Evolutionary conservation across 345 rosid species (phyloP), one percentile per base, ranked within the genome.

Genomic region (Clarkia xantiana): DNA sequence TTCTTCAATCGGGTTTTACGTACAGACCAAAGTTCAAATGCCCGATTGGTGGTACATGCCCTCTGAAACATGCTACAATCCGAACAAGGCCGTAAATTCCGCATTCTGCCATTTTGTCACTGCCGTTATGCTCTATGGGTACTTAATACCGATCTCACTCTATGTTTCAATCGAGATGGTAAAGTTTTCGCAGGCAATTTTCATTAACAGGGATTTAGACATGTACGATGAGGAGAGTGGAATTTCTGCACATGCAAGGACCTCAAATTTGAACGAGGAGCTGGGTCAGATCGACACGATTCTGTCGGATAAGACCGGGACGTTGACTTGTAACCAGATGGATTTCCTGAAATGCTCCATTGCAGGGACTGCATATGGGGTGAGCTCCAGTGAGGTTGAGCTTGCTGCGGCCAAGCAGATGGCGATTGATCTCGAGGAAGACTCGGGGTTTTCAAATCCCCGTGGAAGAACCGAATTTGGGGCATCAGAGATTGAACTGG

Each of bases 311-410:
- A 93, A 93, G 73, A 93, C 99, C 0, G 99, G 99, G 54, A 93
- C 99, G 11, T 71, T 93, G 76, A 93, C 99, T 40, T 87, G 99
- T 68, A 93, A 87, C 63, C 99, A 93, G 70, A 93, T 93, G 99
- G 96, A 93, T 67, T 93, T 87, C 72, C 67, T 84, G 50, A 93
- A 84, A 71, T 93, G 99, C 66, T 93, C 99, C 4, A 78, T 93
- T 44, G 86, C 90, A 47, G 99, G 96, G 45, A 72, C 71, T 62
- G 67, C 95, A 49, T 93, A 87, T 53, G 99, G 99, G 16, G 68
- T 64, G 10, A 60, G 75, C 15, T 62, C 88, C 0, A 93, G 88
- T 47, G 99, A 93, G 79, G 95, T 93, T 44, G 99, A 93, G 55
- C 65, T 82, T 18, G 99, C 95, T 47, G 95, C 95, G 18, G 95